phyloP scores from a whole-genome alignment of 2,329 filamentous ascomycete genomes.

The Sarocladium brachiariae region DNA sequence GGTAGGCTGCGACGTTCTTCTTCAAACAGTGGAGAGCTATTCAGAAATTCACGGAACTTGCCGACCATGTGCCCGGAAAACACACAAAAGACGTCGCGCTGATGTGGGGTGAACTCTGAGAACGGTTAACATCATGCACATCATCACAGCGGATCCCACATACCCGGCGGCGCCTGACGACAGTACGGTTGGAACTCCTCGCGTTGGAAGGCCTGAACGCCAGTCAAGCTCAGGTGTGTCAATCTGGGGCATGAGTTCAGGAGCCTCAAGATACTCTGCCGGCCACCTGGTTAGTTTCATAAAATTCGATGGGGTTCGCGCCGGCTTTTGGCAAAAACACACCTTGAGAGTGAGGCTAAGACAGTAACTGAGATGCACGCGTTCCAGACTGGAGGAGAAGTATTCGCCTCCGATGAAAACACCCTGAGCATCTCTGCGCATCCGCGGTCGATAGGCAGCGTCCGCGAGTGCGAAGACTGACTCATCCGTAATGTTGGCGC shows the following conservation, averaged over 20 bases:
- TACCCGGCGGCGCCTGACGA: conserved; percentile 71
- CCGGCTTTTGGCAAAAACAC: conserved; percentile 35
- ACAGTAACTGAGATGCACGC: conserved; percentile 95
- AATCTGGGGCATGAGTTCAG: conserved; percentile 87
- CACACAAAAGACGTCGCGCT: conserved; percentile 93
- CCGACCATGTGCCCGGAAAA: conserved; percentile 85
- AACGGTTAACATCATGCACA: no score
- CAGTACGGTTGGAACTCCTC: conserved; percentile 82
- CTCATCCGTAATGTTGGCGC: conserved; percentile 78
- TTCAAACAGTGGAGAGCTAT: conserved; percentile 43
- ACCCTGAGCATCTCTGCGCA: conserved; percentile 41
- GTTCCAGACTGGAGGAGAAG: conserved; percentile 65
- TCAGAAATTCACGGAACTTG: conserved; percentile 72
- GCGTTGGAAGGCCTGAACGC: conserved; percentile 82
- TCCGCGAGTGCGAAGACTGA: conserved; percentile 81
- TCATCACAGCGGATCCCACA: no score
- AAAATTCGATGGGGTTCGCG: no score
- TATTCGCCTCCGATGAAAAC: conserved; percentile 44
- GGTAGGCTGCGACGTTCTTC: conserved; percentile 30
- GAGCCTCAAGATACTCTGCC: conserved; percentile 78
- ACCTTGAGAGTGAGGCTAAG: conserved; percentile 75
- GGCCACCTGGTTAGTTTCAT: conserved; percentile 9
- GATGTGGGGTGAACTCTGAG: conserved; percentile 95
- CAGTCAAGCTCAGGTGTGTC: conserved; percentile 90
- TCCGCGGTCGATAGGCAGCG: conserved; percentile 49